phyloP scores from a whole-genome alignment of 108 stramenopile species.

The Bacterosira constricta region DNA sequence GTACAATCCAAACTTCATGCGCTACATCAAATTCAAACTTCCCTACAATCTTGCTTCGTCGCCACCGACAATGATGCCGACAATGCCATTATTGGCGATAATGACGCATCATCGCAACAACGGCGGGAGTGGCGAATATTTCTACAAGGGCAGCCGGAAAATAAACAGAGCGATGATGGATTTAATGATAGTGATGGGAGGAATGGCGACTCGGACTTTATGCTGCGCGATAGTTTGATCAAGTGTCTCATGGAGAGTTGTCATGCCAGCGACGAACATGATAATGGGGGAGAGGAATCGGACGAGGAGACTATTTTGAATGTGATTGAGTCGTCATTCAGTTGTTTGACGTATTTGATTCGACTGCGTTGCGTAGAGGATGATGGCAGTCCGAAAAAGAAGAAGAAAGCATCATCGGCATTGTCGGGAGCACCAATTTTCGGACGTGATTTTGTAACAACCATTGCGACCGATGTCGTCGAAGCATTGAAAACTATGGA shows the following conservation, averaged over 20 bases:
- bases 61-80: not conserved
- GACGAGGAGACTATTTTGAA: not conserved
- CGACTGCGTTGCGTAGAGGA: not conserved
- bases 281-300: not conserved
- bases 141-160: not conserved
- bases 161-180: no score
- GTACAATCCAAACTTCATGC: not conserved
- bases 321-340: conserved; percentile 9
- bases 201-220: not conserved
- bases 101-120: not conserved
- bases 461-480: conserved; percentile 17
- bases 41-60: not conserved
- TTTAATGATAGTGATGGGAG: not conserved
- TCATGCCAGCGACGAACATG: not conserved
- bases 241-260: not conserved
- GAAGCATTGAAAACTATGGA: conserved; percentile 5
- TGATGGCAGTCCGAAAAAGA: not conserved
- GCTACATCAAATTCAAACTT: not conserved
- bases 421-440: conserved; percentile 23
- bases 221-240: not conserved
- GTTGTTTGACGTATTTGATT: conserved; percentile 7
- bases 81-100: not conserved
- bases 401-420: not conserved
- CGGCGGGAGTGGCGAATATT: not conserved
- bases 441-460: conserved; percentile 18